These are phyloP conservation scores for Corrigiola litoralis DNA, from an alignment of 179 eudicot species.

Conservation along the genomic window DNA sequence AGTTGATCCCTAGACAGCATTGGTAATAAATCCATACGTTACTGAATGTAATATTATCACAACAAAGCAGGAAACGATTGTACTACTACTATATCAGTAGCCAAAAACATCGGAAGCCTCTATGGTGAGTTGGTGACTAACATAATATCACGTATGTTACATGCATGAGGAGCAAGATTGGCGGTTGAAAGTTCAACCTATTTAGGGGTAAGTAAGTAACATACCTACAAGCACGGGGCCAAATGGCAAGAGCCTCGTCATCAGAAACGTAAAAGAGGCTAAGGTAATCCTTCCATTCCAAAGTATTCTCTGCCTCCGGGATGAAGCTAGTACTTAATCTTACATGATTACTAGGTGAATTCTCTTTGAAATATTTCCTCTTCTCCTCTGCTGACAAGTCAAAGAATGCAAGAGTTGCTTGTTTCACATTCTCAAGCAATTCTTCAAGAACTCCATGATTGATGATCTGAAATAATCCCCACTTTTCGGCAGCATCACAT, in stretches of 20 bases:
- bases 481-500: slow-evolving; percentile 37
- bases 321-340: slow-evolving; percentile 39
- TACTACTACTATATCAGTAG: no score
- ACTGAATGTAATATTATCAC: no score
- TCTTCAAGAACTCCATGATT: slow-evolving; percentile 47
- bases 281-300: slow-evolving; percentile 62
- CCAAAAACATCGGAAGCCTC: no score
- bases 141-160: no score
- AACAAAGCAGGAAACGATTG: no score
- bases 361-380: slow-evolving; percentile 38
- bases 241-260: slow-evolving; percentile 28
- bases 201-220: no score
- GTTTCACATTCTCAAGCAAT: slow-evolving; percentile 38
- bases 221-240: slow-evolving; percentile 48
- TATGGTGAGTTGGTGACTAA: no score
- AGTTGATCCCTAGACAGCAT: slow-evolving; percentile 37
- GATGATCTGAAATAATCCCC: slow-evolving; percentile 46
- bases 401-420: slow-evolving; percentile 34
- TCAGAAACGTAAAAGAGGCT: slow-evolving; percentile 41
- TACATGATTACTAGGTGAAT: slow-evolving; percentile 36
- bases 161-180: no score
- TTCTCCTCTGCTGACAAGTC: slow-evolving; percentile 37
- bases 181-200: no score
- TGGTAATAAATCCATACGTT: no score
- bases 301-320: slow-evolving; percentile 41